Evolutionary conservation across 495 filamentous ascomycete genomes (phyloP).

Genomic region (Penicillium samsonianum): DNA sequence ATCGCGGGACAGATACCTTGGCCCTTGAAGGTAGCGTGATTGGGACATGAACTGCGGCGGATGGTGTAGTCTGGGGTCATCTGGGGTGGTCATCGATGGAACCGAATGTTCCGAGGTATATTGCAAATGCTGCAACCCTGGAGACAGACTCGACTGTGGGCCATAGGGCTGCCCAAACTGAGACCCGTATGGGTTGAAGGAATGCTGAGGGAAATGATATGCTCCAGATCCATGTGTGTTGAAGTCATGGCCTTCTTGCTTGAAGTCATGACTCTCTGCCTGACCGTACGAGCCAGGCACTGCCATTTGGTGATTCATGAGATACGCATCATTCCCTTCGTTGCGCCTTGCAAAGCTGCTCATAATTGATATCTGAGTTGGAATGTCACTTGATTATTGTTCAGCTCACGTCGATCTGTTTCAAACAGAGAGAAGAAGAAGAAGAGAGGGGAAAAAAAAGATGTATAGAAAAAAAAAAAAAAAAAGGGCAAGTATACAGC

Average conservation of each 20-base stretch:
- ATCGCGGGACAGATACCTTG: conserved; percentile 41
- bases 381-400: not conserved
- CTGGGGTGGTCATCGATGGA: conserved; percentile 34
- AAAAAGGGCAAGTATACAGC: not conserved
- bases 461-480: not conserved
- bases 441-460: not conserved
- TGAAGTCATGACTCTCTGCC: conserved; percentile 36
- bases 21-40: conserved; percentile 38
- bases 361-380: conserved; percentile 23
- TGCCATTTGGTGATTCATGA: conserved; percentile 42
- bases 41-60: conserved; percentile 39
- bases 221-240: conserved; percentile 32
- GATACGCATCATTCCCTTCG: conserved; percentile 40
- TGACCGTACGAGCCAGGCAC: conserved; percentile 38
- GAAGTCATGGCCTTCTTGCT: conserved; percentile 39
- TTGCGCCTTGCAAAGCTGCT: conserved; percentile 42
- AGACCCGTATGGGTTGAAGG: conserved; percentile 38
- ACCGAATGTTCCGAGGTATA: conserved; percentile 39
- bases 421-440: not conserved
- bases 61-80: conserved; percentile 37
- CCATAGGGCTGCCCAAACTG: conserved; percentile 41
- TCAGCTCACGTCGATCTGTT: not conserved
- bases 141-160: conserved; percentile 32
- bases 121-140: conserved; percentile 36
- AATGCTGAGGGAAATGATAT: conserved; percentile 40